These are phyloP conservation scores for Pleurotus ostreatus DNA, from an alignment of 768 basidiomycete genomes.

Conservation along the genomic window DNA sequence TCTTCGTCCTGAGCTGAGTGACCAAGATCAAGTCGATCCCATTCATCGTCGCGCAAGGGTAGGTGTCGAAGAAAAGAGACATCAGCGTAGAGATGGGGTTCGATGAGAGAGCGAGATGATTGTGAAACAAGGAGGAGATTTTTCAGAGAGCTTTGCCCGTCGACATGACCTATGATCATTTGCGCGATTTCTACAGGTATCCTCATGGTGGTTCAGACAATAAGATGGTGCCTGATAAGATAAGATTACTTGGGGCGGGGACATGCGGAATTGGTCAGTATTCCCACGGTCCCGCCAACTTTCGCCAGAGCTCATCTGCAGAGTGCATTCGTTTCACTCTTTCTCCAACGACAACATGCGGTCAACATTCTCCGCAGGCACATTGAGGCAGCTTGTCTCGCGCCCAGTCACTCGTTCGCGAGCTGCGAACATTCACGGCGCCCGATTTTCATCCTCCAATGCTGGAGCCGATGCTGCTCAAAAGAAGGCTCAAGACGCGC, in stretches of 20 bases:
- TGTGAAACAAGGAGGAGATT: too few species aligned
- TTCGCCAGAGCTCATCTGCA: background rate
- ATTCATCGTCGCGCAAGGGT: too few species aligned
- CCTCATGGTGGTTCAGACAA: too few species aligned
- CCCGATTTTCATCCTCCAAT: conserved; percentile 39
- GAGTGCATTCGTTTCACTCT: background rate
- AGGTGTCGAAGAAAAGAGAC: too few species aligned
- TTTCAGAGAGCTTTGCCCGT: too few species aligned
- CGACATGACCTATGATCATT: too few species aligned
- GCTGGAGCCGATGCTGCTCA: conserved; percentile 45
- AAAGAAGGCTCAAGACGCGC: conserved; percentile 69
- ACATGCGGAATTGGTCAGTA: background rate
- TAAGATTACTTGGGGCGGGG: background rate
- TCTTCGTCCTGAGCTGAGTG: too few species aligned
- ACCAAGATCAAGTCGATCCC: too few species aligned
- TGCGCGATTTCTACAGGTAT: too few species aligned
- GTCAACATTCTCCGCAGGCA: background rate
- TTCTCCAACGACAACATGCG: background rate
- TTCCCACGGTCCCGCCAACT: background rate
- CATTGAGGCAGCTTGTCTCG: conserved; percentile 2
- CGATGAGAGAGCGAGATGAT: too few species aligned
- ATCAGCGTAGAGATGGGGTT: too few species aligned
- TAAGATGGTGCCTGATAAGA: background rate
- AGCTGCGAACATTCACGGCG: background rate
- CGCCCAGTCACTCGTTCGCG: conserved; percentile 1